Percentiles rank a stretch among this genome's conserved stretches.
Evolutionary conservation across 2,329 filamentous ascomycete species (phyloP).

Genomic region (Hypomyces rosellus): DNA sequence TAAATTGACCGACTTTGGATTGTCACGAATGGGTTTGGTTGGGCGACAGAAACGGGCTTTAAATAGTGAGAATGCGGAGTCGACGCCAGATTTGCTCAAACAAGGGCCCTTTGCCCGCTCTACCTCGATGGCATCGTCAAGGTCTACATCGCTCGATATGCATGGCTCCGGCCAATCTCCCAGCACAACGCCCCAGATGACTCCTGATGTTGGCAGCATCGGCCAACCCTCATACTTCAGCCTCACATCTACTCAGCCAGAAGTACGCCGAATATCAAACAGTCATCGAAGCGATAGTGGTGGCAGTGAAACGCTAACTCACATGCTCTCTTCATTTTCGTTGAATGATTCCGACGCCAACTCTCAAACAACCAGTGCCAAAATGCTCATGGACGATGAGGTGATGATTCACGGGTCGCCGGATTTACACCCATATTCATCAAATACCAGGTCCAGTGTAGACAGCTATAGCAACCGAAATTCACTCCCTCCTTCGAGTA

Average conservation of each 20-base stretch:
- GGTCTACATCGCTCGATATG: constrained; percentile 89
- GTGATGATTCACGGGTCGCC: constrained; percentile 69
- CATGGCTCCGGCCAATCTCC: constrained; percentile 69
- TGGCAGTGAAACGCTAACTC: constrained; percentile 75
- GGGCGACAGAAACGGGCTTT: constrained; percentile 92
- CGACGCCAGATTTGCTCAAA: constrained; percentile 87
- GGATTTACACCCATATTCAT: constrained; percentile 52
- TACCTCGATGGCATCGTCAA: constrained; percentile 79
- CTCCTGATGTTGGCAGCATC: constrained; percentile 59
- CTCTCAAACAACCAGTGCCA: constrained; percentile 39
- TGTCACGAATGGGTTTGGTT: constrained; percentile 94
- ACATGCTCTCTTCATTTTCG: constrained; percentile 76
- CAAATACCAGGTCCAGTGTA: constrained; percentile 24
- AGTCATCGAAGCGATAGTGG: constrained; percentile 87
- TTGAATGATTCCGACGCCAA: constrained; percentile 54
- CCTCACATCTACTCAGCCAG: constrained; percentile 51
- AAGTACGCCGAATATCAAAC: constrained; percentile 61
- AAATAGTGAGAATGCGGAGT: constrained; percentile 67
- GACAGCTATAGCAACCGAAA: constrained; percentile 27
- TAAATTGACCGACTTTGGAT: constrained; percentile 94
- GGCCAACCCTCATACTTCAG: constrained; percentile 91
- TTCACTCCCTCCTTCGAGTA: constrained; percentile 47
- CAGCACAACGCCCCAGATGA: constrained; percentile 77
- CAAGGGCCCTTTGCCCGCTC: constrained; percentile 84
- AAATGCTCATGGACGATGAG: constrained; percentile 68